Conservation (phyloP, 1,284 basidiomycete species). For the Malassezia psittaci region DNA sequence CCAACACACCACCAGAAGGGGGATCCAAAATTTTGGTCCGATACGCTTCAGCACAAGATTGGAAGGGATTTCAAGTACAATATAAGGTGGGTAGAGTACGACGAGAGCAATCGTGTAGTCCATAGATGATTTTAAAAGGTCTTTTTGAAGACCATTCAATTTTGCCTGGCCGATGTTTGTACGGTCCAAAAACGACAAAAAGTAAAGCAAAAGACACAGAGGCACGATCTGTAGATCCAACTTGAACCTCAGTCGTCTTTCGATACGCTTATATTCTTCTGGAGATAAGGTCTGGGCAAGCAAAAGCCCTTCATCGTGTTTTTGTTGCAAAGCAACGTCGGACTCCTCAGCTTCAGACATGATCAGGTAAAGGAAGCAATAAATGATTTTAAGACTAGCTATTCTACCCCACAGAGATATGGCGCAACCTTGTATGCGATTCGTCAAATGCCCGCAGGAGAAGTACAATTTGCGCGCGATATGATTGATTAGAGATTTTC, state of each 20-base stretch:
- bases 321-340: not conserved
- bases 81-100: conserved; percentile 44
- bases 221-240: conserved; percentile 36
- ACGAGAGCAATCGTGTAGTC: conserved; percentile 15
- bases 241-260: conserved; percentile 22
- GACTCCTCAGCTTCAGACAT: not conserved
- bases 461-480: too few relatives aligned
- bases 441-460: too few relatives aligned
- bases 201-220: conserved; percentile 27
- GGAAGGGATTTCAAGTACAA: conserved; percentile 35
- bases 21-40: conserved; percentile 31
- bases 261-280: conserved; percentile 19
- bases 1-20: conserved; percentile 30
- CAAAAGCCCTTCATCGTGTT: not conserved
- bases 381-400: too few relatives aligned
- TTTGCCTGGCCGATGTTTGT: conserved; percentile 36
- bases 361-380: too few relatives aligned
- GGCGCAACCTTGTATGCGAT: too few relatives aligned
- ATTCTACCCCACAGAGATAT: too few relatives aligned
- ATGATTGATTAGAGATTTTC: too few relatives aligned
- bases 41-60: conserved; percentile 35
- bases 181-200: conserved; percentile 27
- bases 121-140: conserved; percentile 13
- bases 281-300: not conserved
- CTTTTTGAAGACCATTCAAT: conserved; percentile 24